Evolutionary conservation across 352 stramenopile genomes (phyloP).

Genomic region (Albugo candida): DNA sequence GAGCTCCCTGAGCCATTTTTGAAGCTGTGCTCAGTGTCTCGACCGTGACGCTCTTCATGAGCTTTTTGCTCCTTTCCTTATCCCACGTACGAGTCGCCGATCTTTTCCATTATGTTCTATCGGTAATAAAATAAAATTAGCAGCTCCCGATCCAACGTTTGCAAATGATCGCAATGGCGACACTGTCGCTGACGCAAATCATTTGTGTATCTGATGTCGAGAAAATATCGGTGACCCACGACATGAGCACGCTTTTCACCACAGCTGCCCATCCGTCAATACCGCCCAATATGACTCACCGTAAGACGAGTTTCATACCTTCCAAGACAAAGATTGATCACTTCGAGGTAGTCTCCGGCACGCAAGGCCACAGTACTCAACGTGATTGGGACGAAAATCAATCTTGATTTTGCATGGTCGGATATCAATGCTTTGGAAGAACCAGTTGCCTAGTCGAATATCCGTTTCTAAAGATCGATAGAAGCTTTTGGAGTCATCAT

Average conservation of each 20-base stretch:
- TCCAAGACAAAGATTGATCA: conserved; percentile 80
- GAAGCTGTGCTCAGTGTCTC: conserved; percentile 73
- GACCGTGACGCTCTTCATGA: conserved; percentile 75
- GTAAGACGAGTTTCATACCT: conserved; percentile 74
- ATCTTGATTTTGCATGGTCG: conserved; percentile 83
- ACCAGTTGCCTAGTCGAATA: conserved; percentile 37
- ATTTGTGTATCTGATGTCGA: conserved; percentile 77
- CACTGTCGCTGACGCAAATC: conserved; percentile 73
- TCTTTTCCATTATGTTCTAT: conserved; percentile 76
- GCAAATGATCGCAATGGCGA: conserved; percentile 63
- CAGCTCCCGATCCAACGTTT: conserved; percentile 70
- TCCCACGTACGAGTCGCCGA: conserved; percentile 50
- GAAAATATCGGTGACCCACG: conserved; percentile 79
- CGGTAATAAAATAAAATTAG: conserved; percentile 68
- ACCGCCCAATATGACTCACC: conserved; percentile 64
- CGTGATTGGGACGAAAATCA: conserved; percentile 73
- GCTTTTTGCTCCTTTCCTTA: conserved; percentile 74
- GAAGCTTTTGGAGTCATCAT: conserved; percentile 17
- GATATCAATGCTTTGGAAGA: conserved; percentile 78
- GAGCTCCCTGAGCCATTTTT: conserved; percentile 62
- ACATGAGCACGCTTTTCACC: conserved; percentile 54
- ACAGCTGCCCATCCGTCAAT: conserved; percentile 57
- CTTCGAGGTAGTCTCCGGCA: conserved; percentile 71
- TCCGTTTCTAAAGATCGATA: conserved; percentile 17
- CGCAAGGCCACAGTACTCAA: conserved; percentile 66